Evolutionary conservation across 2,329 filamentous ascomycete species (phyloP).

Genomic region (Pseudogymnoascus sp.): DNA sequence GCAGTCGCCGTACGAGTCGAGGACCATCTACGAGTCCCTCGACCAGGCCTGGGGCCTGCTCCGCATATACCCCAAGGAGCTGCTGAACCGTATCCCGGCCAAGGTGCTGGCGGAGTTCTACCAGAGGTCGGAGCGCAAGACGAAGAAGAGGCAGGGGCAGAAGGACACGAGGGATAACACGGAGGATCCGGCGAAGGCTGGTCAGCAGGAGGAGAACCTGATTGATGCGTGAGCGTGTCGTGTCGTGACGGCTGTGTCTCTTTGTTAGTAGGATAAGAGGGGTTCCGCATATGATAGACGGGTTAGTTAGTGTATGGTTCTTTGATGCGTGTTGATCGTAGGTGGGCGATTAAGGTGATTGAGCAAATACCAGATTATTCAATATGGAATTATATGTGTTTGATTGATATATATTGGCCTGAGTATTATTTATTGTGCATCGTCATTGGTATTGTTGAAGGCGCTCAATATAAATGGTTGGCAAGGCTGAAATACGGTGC

Average conservation of each 20-base stretch:
- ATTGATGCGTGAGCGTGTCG: slow-evolving; percentile 44
- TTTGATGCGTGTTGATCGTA: neutral
- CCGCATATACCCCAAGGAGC: slow-evolving; percentile 94
- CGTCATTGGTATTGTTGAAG: too few relatives aligned
- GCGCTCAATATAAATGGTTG: neutral
- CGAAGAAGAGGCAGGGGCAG: slow-evolving; percentile 48
- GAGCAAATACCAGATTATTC: slow-evolving; percentile 6
- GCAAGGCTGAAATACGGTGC: neutral
- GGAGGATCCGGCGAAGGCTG: slow-evolving; percentile 31
- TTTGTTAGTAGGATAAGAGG: slow-evolving; percentile 6
- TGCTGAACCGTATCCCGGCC: slow-evolving; percentile 88
- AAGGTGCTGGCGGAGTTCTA: slow-evolving; percentile 81
- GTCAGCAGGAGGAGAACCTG: slow-evolving; percentile 46
- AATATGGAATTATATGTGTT: slow-evolving; percentile 1
- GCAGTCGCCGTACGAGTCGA: slow-evolving; percentile 86
- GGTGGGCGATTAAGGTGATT: neutral
- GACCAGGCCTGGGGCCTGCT: slow-evolving; percentile 95
- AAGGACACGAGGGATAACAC: slow-evolving; percentile 34
- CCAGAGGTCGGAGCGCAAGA: slow-evolving; percentile 58
- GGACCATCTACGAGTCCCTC: slow-evolving; percentile 85
- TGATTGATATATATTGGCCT: neutral
- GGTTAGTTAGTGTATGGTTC: slow-evolving; percentile 4
- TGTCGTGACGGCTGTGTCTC: neutral
- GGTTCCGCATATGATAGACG: slow-evolving; percentile 5
- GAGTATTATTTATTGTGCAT: neutral